Evolutionary conservation across 2,329 filamentous ascomycete species (phyloP).

Genomic region (Xylariaceae sp.): DNA sequence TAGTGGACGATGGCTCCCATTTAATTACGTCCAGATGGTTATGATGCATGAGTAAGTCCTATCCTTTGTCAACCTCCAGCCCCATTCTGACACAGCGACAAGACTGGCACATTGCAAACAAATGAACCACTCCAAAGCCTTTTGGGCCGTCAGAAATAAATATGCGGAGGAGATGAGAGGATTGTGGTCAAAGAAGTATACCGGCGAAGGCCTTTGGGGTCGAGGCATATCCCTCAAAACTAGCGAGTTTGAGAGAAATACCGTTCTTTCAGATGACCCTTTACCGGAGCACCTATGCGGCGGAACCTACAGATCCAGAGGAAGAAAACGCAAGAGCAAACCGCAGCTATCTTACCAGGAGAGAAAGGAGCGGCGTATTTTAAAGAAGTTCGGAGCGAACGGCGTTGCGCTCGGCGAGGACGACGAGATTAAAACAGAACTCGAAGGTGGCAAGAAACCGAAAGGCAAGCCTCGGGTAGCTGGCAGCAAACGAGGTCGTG

Average conservation of each 20-base stretch:
- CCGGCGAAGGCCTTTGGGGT: conserved; percentile 81
- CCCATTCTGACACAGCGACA: conserved; percentile 1
- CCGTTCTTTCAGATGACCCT: conserved; percentile 48
- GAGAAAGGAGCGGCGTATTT: conserved; percentile 65
- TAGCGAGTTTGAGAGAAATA: conserved; percentile 55
- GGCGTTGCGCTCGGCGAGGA: conserved; percentile 68
- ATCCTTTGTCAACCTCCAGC: not conserved
- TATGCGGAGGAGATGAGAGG: conserved; percentile 68
- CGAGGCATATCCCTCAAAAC: conserved; percentile 60
- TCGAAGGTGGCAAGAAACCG: conserved; percentile 63
- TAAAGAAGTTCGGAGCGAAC: conserved; percentile 71
- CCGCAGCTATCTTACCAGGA: conserved; percentile 63
- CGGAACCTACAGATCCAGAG: conserved; percentile 66
- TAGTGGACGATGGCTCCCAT: conserved; percentile 70
- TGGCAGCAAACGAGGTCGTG: conserved; percentile 67
- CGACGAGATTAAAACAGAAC: conserved; percentile 57
- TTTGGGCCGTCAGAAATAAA: conserved; percentile 74
- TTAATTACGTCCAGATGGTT: conserved; percentile 84
- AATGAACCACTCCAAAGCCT: conserved; percentile 82
- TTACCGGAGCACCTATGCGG: conserved; percentile 74
- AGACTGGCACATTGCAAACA: conserved; percentile 79
- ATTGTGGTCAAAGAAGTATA: conserved; percentile 68
- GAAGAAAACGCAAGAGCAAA: conserved; percentile 53
- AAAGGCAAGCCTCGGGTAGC: conserved; percentile 69
- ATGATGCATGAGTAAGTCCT: conserved; percentile 76